Evolutionary conservation across 2,329 filamentous ascomycete genomes (phyloP), one percentile per base, ranked within the genome.

Genomic region (Fusarium torulosum): DNA sequence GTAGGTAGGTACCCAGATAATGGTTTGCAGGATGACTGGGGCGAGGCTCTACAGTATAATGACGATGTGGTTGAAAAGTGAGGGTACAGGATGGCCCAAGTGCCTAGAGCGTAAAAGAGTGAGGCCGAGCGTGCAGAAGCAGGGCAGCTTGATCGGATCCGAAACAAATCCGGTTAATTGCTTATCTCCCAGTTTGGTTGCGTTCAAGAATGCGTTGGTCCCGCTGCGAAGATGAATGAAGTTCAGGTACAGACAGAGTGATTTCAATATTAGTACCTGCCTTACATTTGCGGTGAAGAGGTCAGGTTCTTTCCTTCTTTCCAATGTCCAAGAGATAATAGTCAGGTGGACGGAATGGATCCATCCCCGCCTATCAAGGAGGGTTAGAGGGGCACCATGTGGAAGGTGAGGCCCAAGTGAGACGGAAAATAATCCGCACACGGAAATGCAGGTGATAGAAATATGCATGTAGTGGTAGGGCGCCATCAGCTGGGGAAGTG

Each of bases 51-150:
- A 31, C n/a, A 10, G 17, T n/a, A n/a, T 8, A n/a, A 37, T 17
- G 49, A 54, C 35, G 53, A 65, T 59, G 53, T 50, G 49, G 35
- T 52, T 50, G 59, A 61, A 29, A 29, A 53, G 47, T 53, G 8
- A 25, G 25, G 25, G 25, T 42, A 45, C 35, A 47, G 41, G 38
- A 43, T 47, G 33, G 19, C n/a, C 44, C 41, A 11, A 20, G 43
- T 41, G 53, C 25, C 45, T 41, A 25, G 35, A 27, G 53, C 21
- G 46, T 8, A 40, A 27, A 35, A 37, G 35, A 40, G 25, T 35
- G 33, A 51, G 57, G 44, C 38, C 38, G 33, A 57, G 44, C 14
- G 42, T 31, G 27, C 27, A 15, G 25, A 9, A 9, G 25, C 25
- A n/a, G 35, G 35, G 25, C 13, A 52, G 21, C 17, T 33, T 11